Evolutionary conservation across 2,329 filamentous ascomycete genomes (phyloP).

Genomic region (Colletotrichum tropicicola): DNA sequence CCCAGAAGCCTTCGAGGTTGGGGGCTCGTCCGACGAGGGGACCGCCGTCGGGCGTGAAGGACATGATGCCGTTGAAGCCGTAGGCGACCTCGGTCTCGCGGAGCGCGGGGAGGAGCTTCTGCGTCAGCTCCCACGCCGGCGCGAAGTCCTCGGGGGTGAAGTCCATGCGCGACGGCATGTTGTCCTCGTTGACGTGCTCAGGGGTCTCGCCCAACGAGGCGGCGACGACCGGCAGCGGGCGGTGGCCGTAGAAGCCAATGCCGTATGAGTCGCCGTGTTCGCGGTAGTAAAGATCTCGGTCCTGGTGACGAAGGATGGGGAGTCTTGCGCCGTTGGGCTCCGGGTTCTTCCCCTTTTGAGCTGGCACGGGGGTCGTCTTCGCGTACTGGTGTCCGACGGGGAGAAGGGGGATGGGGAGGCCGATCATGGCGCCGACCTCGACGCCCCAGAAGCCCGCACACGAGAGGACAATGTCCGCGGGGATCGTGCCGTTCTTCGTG

Average conservation of each 20-base stretch:
- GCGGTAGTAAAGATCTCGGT: constrained; percentile 71
- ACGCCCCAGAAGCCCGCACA: constrained; percentile 75
- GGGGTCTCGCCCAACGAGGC: constrained; percentile 62
- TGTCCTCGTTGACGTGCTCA: constrained; percentile 61
- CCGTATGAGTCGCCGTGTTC: constrained; percentile 71
- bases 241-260: constrained; percentile 72
- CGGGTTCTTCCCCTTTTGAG: constrained; percentile 44
- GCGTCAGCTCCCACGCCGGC: constrained; percentile 66
- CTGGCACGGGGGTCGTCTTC: constrained; percentile 64
- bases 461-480: constrained; percentile 69
- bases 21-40: constrained; percentile 67
- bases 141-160: constrained; percentile 70
- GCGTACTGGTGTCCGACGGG: constrained; percentile 72
- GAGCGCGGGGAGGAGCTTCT: constrained; percentile 63
- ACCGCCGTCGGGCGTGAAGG: constrained; percentile 71
- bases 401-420: constrained; percentile 64
- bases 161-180: constrained; percentile 70
- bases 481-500: constrained; percentile 56
- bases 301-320: constrained; percentile 70
- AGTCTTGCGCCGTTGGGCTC: constrained; percentile 58
- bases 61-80: constrained; percentile 74
- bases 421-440: constrained; percentile 70
- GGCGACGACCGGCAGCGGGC: constrained; percentile 67
- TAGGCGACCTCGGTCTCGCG: constrained; percentile 60
- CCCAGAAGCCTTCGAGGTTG: constrained; percentile 67